Evolutionary conservation across 257 asterid genomes (phyloP).

Genomic region (Plectranthus barbatus): DNA sequence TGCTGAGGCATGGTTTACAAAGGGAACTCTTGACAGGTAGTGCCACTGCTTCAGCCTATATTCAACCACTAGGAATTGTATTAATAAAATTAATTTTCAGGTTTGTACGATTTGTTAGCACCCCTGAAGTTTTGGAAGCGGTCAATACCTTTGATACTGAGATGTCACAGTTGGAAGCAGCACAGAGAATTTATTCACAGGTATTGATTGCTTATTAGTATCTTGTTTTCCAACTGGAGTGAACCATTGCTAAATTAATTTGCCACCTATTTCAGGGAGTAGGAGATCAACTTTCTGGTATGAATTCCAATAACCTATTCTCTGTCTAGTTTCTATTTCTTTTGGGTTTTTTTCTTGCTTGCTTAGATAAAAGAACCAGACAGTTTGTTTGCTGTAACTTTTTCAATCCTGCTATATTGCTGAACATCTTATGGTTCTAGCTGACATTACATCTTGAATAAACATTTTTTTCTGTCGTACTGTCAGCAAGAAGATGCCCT

Average conservation of each 20-base stretch:
- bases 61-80: background rate
- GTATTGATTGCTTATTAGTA: constrained; percentile 21
- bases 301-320: constrained; percentile 10
- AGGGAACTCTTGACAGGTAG: constrained; percentile 95
- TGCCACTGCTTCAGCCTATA: constrained; percentile 4
- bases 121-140: constrained; percentile 79
- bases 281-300: constrained; percentile 56
- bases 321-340: background rate
- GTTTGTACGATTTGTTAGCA: constrained; percentile 87
- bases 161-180: constrained; percentile 91
- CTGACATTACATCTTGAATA: background rate
- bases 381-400: background rate
- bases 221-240: background rate
- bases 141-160: constrained; percentile 70
- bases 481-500: background rate
- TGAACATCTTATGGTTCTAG: background rate
- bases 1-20: constrained; percentile 80
- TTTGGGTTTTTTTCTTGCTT: background rate
- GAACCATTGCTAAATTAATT: constrained; percentile 14
- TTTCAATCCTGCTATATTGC: background rate
- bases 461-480: background rate
- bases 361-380: background rate
- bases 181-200: constrained; percentile 69
- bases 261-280: constrained; percentile 52
- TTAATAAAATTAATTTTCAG: constrained; percentile 26